Evolutionary conservation across 805 yeast genomes (phyloP).

Genomic region (Wickerhamiella cacticola): DNA sequence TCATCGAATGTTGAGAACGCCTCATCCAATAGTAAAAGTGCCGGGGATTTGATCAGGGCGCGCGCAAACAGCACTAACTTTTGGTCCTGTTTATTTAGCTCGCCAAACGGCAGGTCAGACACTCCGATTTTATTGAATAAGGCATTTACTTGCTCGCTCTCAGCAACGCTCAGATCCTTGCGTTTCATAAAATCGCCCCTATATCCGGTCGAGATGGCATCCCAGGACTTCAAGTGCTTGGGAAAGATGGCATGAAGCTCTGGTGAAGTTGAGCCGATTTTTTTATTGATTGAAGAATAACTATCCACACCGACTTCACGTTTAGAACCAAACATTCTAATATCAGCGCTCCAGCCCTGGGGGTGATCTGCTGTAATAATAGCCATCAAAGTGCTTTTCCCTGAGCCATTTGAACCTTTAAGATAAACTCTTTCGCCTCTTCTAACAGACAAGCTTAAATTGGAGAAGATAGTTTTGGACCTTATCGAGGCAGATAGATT

Average conservation of each 20-base stretch:
- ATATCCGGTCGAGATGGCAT: constrained; percentile 63
- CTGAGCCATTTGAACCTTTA: constrained; percentile 82
- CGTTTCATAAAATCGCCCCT: constrained; percentile 52
- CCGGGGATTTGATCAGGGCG: constrained; percentile 67
- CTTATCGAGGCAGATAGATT: constrained; percentile 55
- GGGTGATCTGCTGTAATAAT: constrained; percentile 91
- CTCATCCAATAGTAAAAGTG: constrained; percentile 73
- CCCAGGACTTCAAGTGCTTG: constrained; percentile 35
- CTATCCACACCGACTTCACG: constrained; percentile 64
- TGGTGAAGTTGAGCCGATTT: constrained; percentile 83
- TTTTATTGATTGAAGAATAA: constrained; percentile 64
- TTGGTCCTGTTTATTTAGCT: constrained; percentile 58
- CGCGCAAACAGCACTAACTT: constrained; percentile 66
- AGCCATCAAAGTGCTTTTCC: constrained; percentile 79
- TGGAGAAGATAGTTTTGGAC: constrained; percentile 45
- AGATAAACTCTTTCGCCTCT: constrained; percentile 80
- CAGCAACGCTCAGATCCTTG: constrained; percentile 30
- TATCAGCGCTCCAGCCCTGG: constrained; percentile 74
- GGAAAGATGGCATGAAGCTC: constrained; percentile 88
- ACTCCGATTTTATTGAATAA: constrained; percentile 40
- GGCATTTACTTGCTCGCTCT: constrained; percentile 33
- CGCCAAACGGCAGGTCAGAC: constrained; percentile 37
- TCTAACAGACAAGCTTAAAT: constrained; percentile 54
- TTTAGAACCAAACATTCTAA: constrained; percentile 51
- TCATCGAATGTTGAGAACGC: constrained; percentile 86